Conservation (phyloP, 257 asterid species). For the Leptodermis oblonga region DNA sequence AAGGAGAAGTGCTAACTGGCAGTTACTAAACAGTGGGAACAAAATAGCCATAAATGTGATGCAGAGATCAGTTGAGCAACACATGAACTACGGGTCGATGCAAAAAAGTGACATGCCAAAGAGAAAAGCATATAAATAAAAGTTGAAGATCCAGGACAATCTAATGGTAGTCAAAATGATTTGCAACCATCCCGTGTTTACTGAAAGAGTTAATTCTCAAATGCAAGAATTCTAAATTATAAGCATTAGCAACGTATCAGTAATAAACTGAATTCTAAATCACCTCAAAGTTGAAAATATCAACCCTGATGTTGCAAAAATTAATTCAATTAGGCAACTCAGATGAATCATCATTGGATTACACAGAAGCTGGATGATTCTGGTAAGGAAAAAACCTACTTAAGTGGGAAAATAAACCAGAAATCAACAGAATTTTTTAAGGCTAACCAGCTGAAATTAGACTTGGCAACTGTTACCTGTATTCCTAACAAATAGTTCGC, state of each 20-base stretch:
- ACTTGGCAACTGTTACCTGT: too few relatives aligned
- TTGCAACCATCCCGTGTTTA: not conserved
- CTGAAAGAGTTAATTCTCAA: not conserved
- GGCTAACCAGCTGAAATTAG: not conserved
- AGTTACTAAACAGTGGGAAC: conserved; percentile 4
- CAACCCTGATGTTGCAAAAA: not conserved
- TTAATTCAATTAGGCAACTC: not conserved
- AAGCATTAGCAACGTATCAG: not conserved
- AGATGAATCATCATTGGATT: not conserved
- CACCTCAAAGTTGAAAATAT: not conserved
- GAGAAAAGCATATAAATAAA: not conserved
- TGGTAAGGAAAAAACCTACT: not conserved
- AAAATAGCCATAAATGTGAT: not conserved
- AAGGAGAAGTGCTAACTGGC: not conserved
- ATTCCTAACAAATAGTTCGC: not conserved
- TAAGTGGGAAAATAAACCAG: not conserved
- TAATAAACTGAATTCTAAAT: not conserved
- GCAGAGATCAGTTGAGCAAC: too few relatives aligned
- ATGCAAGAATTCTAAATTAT: not conserved
- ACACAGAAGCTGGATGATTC: not conserved
- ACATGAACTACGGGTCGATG: not conserved
- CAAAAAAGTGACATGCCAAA: not conserved
- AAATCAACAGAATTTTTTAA: not conserved
- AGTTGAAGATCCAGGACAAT: not conserved
- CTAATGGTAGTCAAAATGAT: not conserved